A percentile compares a stretch with the other conserved stretches of the same genome.
Conservation (phyloP, 1,284 basidiomycete genomes). For the Microbotryomycetes sp. region DNA sequence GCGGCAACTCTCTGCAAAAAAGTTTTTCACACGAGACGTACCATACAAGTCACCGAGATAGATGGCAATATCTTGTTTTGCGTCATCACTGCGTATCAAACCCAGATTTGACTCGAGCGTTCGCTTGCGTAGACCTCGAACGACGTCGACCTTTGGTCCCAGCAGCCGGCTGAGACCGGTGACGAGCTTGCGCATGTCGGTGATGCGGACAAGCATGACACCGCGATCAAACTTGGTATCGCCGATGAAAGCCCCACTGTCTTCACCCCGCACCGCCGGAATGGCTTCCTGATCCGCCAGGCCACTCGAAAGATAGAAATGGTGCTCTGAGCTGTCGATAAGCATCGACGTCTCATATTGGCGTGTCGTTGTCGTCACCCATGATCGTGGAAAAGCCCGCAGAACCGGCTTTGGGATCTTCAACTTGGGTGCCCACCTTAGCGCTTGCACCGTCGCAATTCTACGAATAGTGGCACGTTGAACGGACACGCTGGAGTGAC, state of each 20-base stretch:
- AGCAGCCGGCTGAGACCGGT: conserved; percentile 72
- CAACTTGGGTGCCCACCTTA: background rate
- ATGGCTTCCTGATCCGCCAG: background rate
- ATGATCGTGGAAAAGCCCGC: conserved; percentile 6
- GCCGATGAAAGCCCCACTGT: background rate
- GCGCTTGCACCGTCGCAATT: background rate
- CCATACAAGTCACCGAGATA: conserved; percentile 92
- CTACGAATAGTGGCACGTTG: background rate
- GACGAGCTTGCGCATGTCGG: conserved; percentile 68
- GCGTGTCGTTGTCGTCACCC: background rate
- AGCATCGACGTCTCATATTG: conserved; percentile 21
- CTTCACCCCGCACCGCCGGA: background rate
- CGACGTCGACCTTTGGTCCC: conserved; percentile 72
- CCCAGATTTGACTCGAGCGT: conserved; percentile 42
- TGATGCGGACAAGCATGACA: conserved; percentile 62
- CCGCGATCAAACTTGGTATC: conserved; percentile 18
- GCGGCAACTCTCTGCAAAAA: background rate
- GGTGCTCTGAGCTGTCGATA: conserved; percentile 21
- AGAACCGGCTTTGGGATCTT: conserved; percentile 6
- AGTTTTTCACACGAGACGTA: conserved; percentile 39
- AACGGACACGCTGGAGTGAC: background rate
- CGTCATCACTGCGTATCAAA: conserved; percentile 22
- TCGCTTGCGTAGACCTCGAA: conserved; percentile 71
- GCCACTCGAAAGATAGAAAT: background rate
- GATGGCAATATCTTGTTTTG: conserved; percentile 45